Evolutionary conservation across 257 asterid species (phyloP), one percentile per base, ranked within the genome.

Genomic region (Lycium ferocissimum): DNA sequence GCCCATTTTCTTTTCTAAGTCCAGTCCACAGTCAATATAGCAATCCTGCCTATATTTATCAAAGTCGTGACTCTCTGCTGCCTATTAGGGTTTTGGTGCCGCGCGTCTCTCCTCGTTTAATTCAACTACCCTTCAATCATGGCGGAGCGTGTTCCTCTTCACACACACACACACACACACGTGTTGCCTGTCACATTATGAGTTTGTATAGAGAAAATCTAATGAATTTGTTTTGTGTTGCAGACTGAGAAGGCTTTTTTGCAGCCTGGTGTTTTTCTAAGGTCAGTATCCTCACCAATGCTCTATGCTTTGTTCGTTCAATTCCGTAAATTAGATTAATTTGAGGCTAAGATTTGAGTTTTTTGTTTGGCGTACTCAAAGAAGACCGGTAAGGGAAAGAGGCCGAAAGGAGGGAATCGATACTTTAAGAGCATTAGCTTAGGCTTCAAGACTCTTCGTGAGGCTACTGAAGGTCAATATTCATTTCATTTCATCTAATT

Each of bases 331-430:
- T 63, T 63, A 13, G n/a, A n/a, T 26, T 26, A 35, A 11, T 45
- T 47, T 47, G 26, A 17, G 15, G n/a, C 15, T 76, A 14, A 76
- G 35, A 14, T 73, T 11, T 76, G 61, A 0, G 37, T 49, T 73
- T 45, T 80, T 54, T 79, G 22, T 7, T 7, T 18, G 56, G 83
- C 85, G 86, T 90, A 83, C 88, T 90, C 58, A 89, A n/a, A 89
- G 89, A 89, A 89, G 65, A 69, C 88, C 5, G 91, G 91, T 57
- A 89, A 89, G 70, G 92, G 91, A 12, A 89, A 89, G 85, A 79
- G 86, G 40, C 92, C n/a, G n/a, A 89, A 89, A 80, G 90, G 92
- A 4, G 92, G 90, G 15, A 89, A 89, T 62, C 88, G 89, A 56
- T 89, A 61, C 88, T 86, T 75, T 82, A 89, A 89, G 89, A 89